These are phyloP conservation scores for Cyberlindnera mycetangii DNA, from an alignment of 805 yeast genomes.

Conservation along the genomic window DNA sequence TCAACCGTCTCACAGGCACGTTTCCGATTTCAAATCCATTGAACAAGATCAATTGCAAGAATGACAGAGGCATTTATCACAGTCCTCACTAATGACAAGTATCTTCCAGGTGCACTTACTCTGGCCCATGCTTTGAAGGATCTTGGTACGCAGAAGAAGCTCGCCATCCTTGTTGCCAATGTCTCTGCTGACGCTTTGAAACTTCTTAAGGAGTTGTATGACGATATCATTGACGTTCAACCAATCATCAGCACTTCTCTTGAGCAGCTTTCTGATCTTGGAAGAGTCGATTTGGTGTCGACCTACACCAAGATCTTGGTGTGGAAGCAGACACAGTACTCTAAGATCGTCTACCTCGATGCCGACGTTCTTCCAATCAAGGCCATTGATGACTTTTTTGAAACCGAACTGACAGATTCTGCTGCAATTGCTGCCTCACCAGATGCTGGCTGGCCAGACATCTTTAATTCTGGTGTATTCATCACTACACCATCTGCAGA, in stretches of 20 bases:
- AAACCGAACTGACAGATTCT: constrained; percentile 21
- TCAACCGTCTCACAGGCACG: background rate
- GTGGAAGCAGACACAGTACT: constrained; percentile 42
- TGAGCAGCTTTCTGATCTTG: constrained; percentile 31
- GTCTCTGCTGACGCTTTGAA: constrained; percentile 26
- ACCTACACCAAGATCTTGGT: constrained; percentile 47
- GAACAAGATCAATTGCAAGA: background rate
- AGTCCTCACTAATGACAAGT: constrained; percentile 43
- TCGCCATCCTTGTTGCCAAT: constrained; percentile 16
- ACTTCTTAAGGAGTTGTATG: constrained; percentile 21
- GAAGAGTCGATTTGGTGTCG: constrained; percentile 47
- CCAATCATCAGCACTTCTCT: constrained; percentile 20
- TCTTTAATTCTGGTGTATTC: constrained; percentile 73
- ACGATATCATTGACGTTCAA: constrained; percentile 28
- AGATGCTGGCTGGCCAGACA: constrained; percentile 82
- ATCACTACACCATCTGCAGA: constrained; percentile 46
- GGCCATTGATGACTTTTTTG: constrained; percentile 26
- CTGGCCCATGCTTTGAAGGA: constrained; percentile 38
- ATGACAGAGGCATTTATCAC: constrained; percentile 38
- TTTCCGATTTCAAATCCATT: background rate
- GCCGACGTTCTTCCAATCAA: constrained; percentile 53
- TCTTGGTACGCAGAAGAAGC: constrained; percentile 10
- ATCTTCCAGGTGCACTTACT: constrained; percentile 54
- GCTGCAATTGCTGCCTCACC: constrained; percentile 45
- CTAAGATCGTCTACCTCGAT: constrained; percentile 57